phyloP scores from a whole-genome alignment of 2,329 filamentous ascomycete genomes.

The Magnaporthiopsis rhizophila region DNA sequence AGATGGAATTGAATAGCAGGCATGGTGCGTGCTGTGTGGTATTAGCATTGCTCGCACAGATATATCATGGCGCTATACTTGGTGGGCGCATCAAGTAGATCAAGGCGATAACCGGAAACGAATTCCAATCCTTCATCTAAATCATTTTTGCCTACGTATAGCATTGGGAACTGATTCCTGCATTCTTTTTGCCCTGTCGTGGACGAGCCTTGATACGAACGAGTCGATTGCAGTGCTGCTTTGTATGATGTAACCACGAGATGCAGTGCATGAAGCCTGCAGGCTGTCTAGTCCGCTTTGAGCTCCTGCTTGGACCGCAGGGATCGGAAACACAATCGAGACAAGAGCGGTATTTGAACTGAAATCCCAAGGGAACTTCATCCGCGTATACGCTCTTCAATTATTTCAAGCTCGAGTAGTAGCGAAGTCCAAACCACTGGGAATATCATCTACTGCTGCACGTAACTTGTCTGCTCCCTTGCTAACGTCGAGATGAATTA shows the following conservation, averaged over 20 bases:
- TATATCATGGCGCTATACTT: background rate
- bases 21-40: background rate
- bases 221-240: background rate
- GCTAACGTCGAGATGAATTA: conserved; percentile 5
- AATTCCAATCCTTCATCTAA: no score
- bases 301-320: background rate
- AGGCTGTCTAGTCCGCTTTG: background rate
- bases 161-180: no score
- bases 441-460: background rate
- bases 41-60: background rate
- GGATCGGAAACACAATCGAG: background rate
- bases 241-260: background rate
- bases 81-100: background rate
- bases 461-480: background rate
- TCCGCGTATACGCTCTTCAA: no score
- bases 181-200: no score
- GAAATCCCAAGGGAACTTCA: no score
- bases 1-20: background rate
- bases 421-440: background rate
- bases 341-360: background rate
- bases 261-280: background rate
- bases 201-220: background rate
- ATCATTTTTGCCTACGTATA: no score
- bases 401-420: no score
- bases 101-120: background rate